Conservation (phyloP, 257 asterid genomes). For the Echium plantagineum region DNA sequence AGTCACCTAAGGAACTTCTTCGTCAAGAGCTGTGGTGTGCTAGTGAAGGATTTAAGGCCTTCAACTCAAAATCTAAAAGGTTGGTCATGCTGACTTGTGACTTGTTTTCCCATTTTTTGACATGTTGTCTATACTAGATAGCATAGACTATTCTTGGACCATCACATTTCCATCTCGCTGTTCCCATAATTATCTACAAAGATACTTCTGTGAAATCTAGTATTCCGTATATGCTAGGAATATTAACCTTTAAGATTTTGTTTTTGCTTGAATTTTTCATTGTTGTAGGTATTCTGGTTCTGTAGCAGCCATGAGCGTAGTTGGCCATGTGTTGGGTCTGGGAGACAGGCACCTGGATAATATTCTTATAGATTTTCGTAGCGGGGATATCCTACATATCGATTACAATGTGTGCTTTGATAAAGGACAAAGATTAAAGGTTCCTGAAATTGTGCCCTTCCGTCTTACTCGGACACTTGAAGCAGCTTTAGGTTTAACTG, state of each 20-base stretch:
- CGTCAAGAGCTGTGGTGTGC: slow-evolving; percentile 98
- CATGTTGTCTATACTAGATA: not conserved
- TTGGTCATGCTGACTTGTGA: slow-evolving; percentile 14
- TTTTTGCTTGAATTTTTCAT: slow-evolving; percentile 1
- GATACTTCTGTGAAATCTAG: not conserved
- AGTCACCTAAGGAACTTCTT: slow-evolving; percentile 92
- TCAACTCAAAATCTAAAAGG: slow-evolving; percentile 87
- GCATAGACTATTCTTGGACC: not conserved
- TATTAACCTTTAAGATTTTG: not conserved
- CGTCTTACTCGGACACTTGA: slow-evolving; percentile 97
- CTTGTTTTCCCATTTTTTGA: not conserved
- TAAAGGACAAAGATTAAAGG: slow-evolving; percentile 88
- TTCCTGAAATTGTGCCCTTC: slow-evolving; percentile 98
- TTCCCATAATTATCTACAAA: not conserved
- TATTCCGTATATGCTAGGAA: not conserved
- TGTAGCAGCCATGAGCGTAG: slow-evolving; percentile 92
- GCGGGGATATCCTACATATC: slow-evolving; percentile 90
- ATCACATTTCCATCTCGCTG: not conserved
- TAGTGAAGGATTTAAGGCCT: slow-evolving; percentile 90
- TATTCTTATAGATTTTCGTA: slow-evolving; percentile 82
- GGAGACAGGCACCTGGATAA: slow-evolving; percentile 99
- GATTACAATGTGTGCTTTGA: slow-evolving; percentile 99
- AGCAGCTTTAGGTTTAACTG: slow-evolving; percentile 92
- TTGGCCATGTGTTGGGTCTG: slow-evolving; percentile 86
- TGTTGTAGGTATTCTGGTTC: slow-evolving; percentile 85